phyloP scores from a whole-genome alignment of 768 basidiomycete species.

The Leccinum barrowsii region DNA sequence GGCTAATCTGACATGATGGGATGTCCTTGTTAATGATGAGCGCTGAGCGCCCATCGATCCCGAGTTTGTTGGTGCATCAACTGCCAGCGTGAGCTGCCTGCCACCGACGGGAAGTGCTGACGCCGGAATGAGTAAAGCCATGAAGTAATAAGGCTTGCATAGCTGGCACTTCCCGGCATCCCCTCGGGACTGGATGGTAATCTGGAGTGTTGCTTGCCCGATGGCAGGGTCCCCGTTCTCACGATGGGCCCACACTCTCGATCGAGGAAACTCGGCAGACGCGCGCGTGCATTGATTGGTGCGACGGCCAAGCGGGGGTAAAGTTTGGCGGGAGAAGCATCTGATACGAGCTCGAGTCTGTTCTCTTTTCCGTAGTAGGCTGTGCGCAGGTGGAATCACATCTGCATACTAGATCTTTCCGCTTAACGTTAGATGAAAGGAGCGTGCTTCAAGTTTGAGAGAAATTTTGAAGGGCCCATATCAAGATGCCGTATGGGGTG shows the following conservation, averaged over 20 bases:
- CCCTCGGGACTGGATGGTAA: constrained; percentile 15
- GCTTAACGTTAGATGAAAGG: constrained; percentile 35
- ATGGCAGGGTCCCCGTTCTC: constrained; percentile 9
- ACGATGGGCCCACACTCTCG: constrained; percentile 2
- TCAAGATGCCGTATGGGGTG: constrained; percentile 33
- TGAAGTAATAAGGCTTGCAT: constrained; percentile 23
- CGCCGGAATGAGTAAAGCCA: constrained; percentile 11
- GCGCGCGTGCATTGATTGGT: not conserved
- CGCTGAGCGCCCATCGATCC: constrained; percentile 10
- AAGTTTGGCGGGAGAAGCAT: constrained; percentile 7
- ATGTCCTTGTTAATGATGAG: constrained; percentile 9
- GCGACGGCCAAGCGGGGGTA: constrained; percentile 10
- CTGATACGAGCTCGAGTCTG: constrained; percentile 6
- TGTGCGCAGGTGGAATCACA: constrained; percentile 28
- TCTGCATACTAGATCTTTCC: constrained; percentile 34
- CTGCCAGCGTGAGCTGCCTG: constrained; percentile 20
- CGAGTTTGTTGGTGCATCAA: constrained; percentile 22
- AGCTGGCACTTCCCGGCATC: constrained; percentile 17
- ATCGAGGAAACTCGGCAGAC: not conserved
- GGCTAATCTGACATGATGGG: constrained; percentile 21
- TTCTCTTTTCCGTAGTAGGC: constrained; percentile 19
- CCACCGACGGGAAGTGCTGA: constrained; percentile 13
- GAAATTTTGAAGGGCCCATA: constrained; percentile 26
- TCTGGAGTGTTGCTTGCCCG: not conserved
- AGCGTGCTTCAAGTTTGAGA: constrained; percentile 26